These are phyloP conservation scores for Naegleria gruberi DNA, from an alignment of 208 protist genomes.

Conservation along the genomic window DNA sequence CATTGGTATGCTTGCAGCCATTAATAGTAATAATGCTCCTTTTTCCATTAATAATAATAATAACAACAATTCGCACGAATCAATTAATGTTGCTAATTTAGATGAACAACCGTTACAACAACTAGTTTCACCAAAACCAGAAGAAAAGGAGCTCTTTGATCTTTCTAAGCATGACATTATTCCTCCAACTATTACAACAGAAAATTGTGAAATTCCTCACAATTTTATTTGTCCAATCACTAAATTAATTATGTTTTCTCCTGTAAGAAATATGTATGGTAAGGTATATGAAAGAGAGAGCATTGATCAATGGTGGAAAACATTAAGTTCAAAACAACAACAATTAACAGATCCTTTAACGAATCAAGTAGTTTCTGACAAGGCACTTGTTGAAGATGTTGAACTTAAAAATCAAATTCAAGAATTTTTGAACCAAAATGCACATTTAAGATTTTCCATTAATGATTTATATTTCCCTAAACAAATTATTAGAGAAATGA, in stretches of 20 bases:
- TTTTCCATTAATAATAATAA: no score
- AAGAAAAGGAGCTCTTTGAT: no score
- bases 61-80: no score
- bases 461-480: background rate
- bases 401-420: background rate
- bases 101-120: no score
- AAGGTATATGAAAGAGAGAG: background rate
- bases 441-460: background rate
- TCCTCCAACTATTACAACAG: no score
- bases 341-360: background rate
- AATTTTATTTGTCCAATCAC: background rate
- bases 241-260: background rate
- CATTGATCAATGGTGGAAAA: constrained; percentile 4
- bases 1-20: no score
- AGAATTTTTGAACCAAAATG: background rate
- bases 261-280: background rate
- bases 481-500: constrained; percentile 2
- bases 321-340: background rate
- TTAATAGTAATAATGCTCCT: no score
- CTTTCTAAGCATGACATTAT: no score
- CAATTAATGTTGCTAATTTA: no score
- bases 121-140: no score
- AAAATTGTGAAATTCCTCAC: background rate
- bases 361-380: background rate
- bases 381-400: background rate